Base-by-base conservation (phyloP, 2,329 filamentous ascomycete species). In the Hypoxylon sp. region DNA sequence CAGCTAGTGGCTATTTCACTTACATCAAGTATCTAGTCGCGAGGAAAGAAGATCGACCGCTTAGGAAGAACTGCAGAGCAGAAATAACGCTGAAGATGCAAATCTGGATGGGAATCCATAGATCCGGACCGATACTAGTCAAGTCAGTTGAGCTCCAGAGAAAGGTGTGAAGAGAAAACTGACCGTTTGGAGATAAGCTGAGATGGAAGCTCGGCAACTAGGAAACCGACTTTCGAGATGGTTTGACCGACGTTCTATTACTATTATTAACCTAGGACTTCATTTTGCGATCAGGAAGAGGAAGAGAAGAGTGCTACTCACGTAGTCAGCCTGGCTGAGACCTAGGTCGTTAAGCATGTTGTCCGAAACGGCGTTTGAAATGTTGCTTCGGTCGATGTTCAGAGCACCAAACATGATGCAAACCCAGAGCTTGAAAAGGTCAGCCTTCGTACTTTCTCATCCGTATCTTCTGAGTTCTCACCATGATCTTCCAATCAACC, bases 401-500 rank as follows among this genome's bases (percentile, higher is more conserved):
- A 64, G 56, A 27, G 59, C 53, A 4, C 55, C 52, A 41, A 64
- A 64, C 62, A 64, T 64, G 21, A 61, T 45, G 31, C 60, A 62
- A 19, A 61, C 56, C 68, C 66, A 71, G 38, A 68, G 36, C 68
- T 69, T 31, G 13, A 44, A 26, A 40, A n/a, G n/a, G 19, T 54
- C 7, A 53, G 30, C 9, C n/a, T 20, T 49, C 12, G 15, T 32
- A 43, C n/a, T 46, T 27, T 1, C 2, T 12, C 32, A 17, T 11
- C 2, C 20, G n/a, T 11, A n/a, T n/a, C n/a, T n/a, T n/a, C 27
- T 4, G 42, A 15, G 8, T 1, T 15, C 60, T 40, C 51, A 71
- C 67, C 67, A 73, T 70, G 25, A 73, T 73, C 54, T 71, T 71
- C 67, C 66, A 71, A 34, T 71, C 69, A 13, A 69, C 65, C 48